Conservation (phyloP, 116 monocot species). For the Posidonia oceanica region DNA sequence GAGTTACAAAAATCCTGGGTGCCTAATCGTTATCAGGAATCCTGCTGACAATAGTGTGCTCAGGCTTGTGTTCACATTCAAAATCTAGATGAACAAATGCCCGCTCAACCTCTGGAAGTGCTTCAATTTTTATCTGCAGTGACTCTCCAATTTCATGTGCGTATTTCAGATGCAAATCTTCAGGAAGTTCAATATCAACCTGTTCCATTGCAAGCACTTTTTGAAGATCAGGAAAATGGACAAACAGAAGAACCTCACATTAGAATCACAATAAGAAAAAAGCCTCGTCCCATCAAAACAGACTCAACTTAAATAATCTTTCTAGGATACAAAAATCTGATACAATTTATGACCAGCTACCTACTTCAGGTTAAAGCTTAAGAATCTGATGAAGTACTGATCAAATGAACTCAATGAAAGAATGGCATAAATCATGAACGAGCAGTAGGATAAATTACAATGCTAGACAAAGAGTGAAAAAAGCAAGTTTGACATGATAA, state of each 20-base stretch:
- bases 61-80: conserved; percentile 90
- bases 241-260: not conserved
- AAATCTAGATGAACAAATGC: conserved; percentile 95
- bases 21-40: conserved; percentile 25
- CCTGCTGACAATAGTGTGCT: conserved; percentile 70
- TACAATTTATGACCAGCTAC: no score
- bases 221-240: not conserved
- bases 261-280: not conserved
- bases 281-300: not conserved
- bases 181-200: conserved; percentile 90
- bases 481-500: no score
- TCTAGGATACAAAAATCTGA: no score
- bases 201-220: conserved; percentile 9
- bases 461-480: no score
- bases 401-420: no score
- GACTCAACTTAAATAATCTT: no score
- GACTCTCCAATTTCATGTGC: conserved; percentile 86
- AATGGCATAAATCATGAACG: no score
- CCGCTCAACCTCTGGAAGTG: conserved; percentile 80
- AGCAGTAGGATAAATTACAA: no score
- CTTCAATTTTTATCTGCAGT: conserved; percentile 84
- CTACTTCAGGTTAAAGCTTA: no score
- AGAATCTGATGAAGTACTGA: no score
- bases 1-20: no score
- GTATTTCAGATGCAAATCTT: conserved; percentile 76